phyloP scores from a whole-genome alignment of 73 alveolate genomes.

The Paramecium bursaria region DNA sequence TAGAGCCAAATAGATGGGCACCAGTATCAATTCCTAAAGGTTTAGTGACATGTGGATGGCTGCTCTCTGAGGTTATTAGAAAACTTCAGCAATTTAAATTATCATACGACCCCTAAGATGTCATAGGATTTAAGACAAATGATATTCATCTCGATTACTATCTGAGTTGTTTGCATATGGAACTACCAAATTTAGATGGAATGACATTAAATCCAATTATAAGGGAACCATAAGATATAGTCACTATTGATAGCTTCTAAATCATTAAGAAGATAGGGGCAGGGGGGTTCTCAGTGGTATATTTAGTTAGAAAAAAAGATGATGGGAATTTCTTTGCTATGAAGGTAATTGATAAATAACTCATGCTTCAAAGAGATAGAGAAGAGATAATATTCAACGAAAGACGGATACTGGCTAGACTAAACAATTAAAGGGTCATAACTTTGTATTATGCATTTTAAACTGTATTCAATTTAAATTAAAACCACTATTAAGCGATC shows the following conservation, averaged over 20 bases:
- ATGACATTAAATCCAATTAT: neutral
- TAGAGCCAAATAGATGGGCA: too few species aligned
- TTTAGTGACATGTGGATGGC: constrained; percentile 66
- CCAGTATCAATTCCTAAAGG: too few species aligned
- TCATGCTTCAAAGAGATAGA: constrained; percentile 3
- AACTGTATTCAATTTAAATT: constrained; percentile 6
- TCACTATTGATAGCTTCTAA: constrained; percentile 26
- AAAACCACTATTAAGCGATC: neutral
- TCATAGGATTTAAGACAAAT: constrained; percentile 47
- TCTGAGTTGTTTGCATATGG: constrained; percentile 10
- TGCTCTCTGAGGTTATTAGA: constrained; percentile 43
- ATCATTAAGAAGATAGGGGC: constrained; percentile 65
- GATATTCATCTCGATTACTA: constrained; percentile 28
- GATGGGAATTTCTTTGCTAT: constrained; percentile 67
- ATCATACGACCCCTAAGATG: constrained; percentile 4
- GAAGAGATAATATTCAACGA: constrained; percentile 26
- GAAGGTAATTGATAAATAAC: constrained; percentile 55
- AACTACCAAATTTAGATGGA: constrained; percentile 11
- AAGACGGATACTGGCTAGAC: neutral
- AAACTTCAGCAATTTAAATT: constrained; percentile 7
- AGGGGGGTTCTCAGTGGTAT: constrained; percentile 71
- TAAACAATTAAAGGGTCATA: constrained; percentile 28
- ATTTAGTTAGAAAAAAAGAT: constrained; percentile 64
- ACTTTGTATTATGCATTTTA: constrained; percentile 2
- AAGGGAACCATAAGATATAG: neutral